These are phyloP conservation scores for Exophiala spinifera DNA, from an alignment of 2,329 filamentous ascomycete genomes.

Conservation along the genomic window DNA sequence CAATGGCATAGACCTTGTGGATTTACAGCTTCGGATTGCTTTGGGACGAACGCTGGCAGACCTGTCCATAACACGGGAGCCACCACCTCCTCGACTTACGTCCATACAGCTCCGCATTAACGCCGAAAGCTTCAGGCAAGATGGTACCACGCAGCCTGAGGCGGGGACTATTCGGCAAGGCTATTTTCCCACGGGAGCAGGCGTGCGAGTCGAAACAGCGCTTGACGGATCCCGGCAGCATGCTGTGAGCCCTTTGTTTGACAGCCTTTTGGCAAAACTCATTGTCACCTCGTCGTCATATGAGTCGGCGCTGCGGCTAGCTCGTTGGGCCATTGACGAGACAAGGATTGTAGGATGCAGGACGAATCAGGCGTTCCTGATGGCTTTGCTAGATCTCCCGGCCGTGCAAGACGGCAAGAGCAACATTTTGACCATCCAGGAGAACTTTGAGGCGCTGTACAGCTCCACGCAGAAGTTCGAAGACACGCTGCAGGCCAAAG, in stretches of 20 bases:
- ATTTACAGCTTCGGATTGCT: constrained; percentile 50
- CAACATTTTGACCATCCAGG: constrained; percentile 24
- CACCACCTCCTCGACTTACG: constrained; percentile 18
- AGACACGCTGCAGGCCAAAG: constrained; percentile 15
- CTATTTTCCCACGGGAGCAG: constrained; percentile 55
- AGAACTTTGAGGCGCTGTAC: constrained; percentile 20
- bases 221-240: constrained; percentile 40
- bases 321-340: constrained; percentile 54
- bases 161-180: constrained; percentile 21
- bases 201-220: constrained; percentile 56
- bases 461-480: constrained; percentile 21
- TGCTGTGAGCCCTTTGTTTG: constrained; percentile 54
- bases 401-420: constrained; percentile 18
- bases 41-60: constrained; percentile 23
- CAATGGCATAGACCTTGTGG: constrained; percentile 53
- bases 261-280: constrained; percentile 58
- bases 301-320: constrained; percentile 52
- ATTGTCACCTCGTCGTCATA: constrained; percentile 55
- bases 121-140: constrained; percentile 22
- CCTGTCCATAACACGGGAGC: constrained; percentile 15
- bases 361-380: constrained; percentile 44
- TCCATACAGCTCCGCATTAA: constrained; percentile 25
- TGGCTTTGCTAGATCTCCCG: constrained; percentile 20
- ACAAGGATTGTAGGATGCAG: constrained; percentile 54
- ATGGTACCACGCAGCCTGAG: constrained; percentile 23